Conservation (phyloP, 2,329 filamentous ascomycete species). For the Phyllosticta capitalensis region DNA sequence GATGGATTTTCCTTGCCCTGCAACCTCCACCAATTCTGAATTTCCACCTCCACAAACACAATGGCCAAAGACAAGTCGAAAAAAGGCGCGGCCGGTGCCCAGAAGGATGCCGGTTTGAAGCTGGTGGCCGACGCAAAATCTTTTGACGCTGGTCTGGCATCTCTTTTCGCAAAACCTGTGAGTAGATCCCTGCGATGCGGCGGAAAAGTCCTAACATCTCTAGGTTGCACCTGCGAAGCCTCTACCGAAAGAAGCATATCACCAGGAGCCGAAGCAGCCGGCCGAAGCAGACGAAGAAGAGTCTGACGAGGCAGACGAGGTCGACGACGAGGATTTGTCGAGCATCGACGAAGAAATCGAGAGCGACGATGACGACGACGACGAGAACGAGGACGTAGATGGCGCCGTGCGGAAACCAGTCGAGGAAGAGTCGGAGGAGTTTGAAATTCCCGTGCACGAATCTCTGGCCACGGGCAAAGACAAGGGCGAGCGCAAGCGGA, state of each 20-base stretch:
- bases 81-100: background rate
- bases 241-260: constrained; percentile 33
- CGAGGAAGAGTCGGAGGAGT: constrained; percentile 14
- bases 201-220: background rate
- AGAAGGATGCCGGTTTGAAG: constrained; percentile 12
- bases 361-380: constrained; percentile 24
- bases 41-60: constrained; percentile 5
- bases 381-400: constrained; percentile 14
- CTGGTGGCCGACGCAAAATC: constrained; percentile 24
- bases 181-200: constrained; percentile 13
- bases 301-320: constrained; percentile 27
- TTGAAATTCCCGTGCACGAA: constrained; percentile 18
- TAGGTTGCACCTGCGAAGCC: constrained; percentile 29
- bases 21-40: background rate
- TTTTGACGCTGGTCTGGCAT: constrained; percentile 36
- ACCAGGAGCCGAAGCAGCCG: constrained; percentile 18
- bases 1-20: background rate
- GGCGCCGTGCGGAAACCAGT: constrained; percentile 14
- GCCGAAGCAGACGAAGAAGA: constrained; percentile 36
- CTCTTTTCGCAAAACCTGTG: constrained; percentile 38
- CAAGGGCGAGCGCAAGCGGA: constrained; percentile 24
- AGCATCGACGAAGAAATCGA: constrained; percentile 17
- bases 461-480: constrained; percentile 20
- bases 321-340: constrained; percentile 16
- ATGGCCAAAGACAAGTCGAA: constrained; percentile 25